Percentiles rank a stretch among this genome's conserved stretches.
phyloP scores from a whole-genome alignment of 495 filamentous ascomycete species.

The Lophiostoma macrostomum region DNA sequence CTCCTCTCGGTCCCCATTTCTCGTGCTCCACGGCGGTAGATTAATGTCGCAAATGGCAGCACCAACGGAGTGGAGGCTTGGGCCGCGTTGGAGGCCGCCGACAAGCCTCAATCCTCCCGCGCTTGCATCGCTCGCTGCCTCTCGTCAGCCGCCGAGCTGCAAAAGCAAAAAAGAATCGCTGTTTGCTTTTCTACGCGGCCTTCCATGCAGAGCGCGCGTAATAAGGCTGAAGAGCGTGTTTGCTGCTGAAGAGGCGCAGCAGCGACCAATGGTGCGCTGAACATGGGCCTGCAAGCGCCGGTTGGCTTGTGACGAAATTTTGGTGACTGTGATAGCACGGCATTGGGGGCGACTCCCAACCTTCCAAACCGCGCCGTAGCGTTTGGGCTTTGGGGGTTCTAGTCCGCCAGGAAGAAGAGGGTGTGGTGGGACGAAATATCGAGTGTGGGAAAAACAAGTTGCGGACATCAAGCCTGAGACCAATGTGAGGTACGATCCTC shows the following conservation, averaged over 20 bases:
- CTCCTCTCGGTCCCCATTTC: slow-evolving; percentile 3
- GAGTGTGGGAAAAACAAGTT: slow-evolving; percentile 11
- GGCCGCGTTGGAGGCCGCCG: not conserved
- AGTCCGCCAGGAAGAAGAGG: not conserved
- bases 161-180: slow-evolving; percentile 8
- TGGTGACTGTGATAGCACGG: slow-evolving; percentile 10
- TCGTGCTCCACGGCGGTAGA: not conserved
- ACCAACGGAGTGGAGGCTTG: not conserved
- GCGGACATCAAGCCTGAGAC: slow-evolving; percentile 12
- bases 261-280: slow-evolving; percentile 5
- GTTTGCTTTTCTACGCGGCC: slow-evolving; percentile 19
- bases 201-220: slow-evolving; percentile 13
- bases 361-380: not conserved
- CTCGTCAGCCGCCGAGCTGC: not conserved
- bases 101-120: not conserved
- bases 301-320: slow-evolving; percentile 1
- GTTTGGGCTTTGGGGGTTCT: not conserved
- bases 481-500: slow-evolving; percentile 7
- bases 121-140: not conserved
- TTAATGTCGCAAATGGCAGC: not conserved
- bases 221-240: slow-evolving; percentile 16
- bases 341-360: not conserved
- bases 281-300: slow-evolving; percentile 15
- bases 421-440: slow-evolving; percentile 15
- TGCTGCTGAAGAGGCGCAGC: slow-evolving; percentile 5